Evolutionary conservation across 1,284 basidiomycete genomes (phyloP), one percentile per base, ranked within the genome.

Genomic region (Pulveroboletus ridleyi): DNA sequence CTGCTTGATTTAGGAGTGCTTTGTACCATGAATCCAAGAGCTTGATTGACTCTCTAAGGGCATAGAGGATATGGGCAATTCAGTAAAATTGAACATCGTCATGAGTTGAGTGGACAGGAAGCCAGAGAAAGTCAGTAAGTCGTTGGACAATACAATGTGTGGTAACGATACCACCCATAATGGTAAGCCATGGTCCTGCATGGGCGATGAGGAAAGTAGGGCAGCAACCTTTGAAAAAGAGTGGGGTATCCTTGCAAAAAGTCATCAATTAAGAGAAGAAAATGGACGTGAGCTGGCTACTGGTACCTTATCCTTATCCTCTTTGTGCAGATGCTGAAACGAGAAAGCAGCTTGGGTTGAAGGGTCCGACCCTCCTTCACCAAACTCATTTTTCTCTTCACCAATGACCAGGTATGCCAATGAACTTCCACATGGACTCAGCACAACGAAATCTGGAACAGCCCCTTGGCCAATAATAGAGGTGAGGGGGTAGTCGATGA

Each of bases 41-140:
- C 1, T 20, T 0, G 10, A 65, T 10, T 0, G 63, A 72, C 14
- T 70, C 47, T 33, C 33, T 72, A 0, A 73, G 70, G 2, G 60
- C 72, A 57, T 64, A 61, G 14, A 72, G 2, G 56, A 73, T 15
- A 1, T 44, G 61, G 3, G 56, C 68, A 8, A 71, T 55, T 22
- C 47, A 44, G 7, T 11, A 2, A 10, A 1, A 58, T 1, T 73
- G 72, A 5, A 6, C 29, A 0, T 64, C 50, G 17, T 72, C 68
- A 7, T 25, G 56, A 2, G 47, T 42, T 33, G 66, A 70, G 25
- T 47, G 60, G 10, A 15, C 0, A 42, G 65, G 70, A 17, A 73
- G 4, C 70, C 70, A 73, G 20, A 73, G 6, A n/a, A 63, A 65
- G 47, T 72, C 69, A 0, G 63, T 70, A n/a, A 73, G 72, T 25